These are phyloP conservation scores for Pestalotiopsis sp. DNA, from an alignment of 2,329 filamentous ascomycete species.

Conservation along the genomic window DNA sequence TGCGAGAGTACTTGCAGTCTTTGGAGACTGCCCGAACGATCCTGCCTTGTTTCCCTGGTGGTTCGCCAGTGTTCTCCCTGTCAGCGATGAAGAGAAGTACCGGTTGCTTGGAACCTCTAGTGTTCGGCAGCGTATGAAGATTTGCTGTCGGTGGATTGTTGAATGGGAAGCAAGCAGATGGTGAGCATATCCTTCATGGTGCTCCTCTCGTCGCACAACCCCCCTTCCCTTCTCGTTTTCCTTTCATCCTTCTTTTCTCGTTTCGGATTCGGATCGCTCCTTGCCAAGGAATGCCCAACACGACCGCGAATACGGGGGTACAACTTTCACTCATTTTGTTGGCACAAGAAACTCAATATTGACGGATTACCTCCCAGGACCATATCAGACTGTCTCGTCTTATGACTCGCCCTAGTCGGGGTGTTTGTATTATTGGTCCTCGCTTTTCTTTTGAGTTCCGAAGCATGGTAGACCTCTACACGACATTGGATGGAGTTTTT, in stretches of 20 bases:
- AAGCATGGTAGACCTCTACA: neutral
- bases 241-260: neutral
- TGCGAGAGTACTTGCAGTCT: conserved; percentile 70
- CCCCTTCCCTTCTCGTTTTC: neutral
- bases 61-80: conserved; percentile 82
- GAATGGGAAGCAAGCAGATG: conserved; percentile 71
- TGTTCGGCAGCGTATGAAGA: conserved; percentile 80
- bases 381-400: conserved; percentile 16
- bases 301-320: neutral
- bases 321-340: neutral
- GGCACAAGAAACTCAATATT: neutral
- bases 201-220: conserved; percentile 6
- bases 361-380: conserved; percentile 13
- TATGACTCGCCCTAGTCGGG: conserved; percentile 14
- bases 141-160: conserved; percentile 78
- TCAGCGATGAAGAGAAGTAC: conserved; percentile 80
- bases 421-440: conserved; percentile 11
- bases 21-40: conserved; percentile 77
- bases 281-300: neutral
- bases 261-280: neutral
- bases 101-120: conserved; percentile 71
- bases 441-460: neutral
- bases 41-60: conserved; percentile 84
- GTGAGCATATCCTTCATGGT: conserved; percentile 50
- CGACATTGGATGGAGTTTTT: conserved; percentile 5